phyloP scores from a whole-genome alignment of 768 basidiomycete genomes.

The Mycena pura region DNA sequence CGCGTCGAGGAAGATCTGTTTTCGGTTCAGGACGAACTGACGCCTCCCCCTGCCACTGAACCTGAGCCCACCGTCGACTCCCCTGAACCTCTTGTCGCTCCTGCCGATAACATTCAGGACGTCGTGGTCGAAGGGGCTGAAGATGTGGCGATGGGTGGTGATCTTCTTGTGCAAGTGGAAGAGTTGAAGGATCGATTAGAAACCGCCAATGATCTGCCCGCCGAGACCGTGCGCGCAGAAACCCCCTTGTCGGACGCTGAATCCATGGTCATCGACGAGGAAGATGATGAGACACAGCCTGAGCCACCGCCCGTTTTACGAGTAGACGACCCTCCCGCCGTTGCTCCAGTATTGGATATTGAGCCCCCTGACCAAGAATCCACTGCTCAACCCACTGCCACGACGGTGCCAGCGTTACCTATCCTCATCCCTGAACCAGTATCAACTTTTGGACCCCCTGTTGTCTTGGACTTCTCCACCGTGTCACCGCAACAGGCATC shows the following conservation, averaged over 20 bases:
- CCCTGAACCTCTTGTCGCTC: neutral
- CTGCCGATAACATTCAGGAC: neutral
- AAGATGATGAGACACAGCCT: slow-evolving; percentile 14
- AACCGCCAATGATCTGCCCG: neutral
- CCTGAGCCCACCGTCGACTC: neutral
- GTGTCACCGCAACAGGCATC: slow-evolving; percentile 25
- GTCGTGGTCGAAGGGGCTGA: neutral
- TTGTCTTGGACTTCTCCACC: slow-evolving; percentile 35
- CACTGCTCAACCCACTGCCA: slow-evolving; percentile 24
- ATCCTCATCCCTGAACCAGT: slow-evolving; percentile 40
- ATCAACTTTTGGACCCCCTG: slow-evolving; percentile 28
- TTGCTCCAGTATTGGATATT: neutral
- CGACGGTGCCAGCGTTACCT: slow-evolving; percentile 22
- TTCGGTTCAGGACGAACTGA: slow-evolving; percentile 25
- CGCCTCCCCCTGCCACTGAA: slow-evolving; percentile 16
- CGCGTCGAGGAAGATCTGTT: slow-evolving; percentile 24
- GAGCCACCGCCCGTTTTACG: neutral
- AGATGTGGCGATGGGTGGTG: slow-evolving; percentile 22
- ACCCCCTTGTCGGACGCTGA: slow-evolving; percentile 17
- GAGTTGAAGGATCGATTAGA: neutral
- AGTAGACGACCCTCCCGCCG: neutral
- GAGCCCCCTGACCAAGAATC: slow-evolving; percentile 8
- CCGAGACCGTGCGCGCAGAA: neutral
- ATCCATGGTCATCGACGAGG: slow-evolving; percentile 29
- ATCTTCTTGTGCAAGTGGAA: neutral